Conservation (phyloP, 768 basidiomycete genomes). For the Termitomyces sp. region DNA sequence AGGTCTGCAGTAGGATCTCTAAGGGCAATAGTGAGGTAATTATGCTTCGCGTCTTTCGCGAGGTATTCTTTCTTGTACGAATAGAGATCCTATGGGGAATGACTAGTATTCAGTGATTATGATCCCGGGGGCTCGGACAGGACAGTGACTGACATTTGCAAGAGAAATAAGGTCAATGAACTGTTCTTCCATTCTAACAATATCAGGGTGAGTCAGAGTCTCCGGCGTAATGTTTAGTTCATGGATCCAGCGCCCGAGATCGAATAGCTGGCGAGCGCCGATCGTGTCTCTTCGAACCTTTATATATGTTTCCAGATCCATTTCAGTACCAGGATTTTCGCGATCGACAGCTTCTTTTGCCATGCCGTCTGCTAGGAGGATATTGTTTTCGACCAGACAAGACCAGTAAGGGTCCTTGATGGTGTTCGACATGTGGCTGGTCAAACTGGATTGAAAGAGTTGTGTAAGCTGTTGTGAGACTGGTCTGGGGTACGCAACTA, state of each 20-base stretch:
- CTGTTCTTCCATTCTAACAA: constrained; percentile 4
- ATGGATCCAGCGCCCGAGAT: constrained; percentile 8
- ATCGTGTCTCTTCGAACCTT: constrained; percentile 8
- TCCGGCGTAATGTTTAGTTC: constrained; percentile 1
- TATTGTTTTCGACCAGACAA: constrained; percentile 2
- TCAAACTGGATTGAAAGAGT: neutral
- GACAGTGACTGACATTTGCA: neutral
- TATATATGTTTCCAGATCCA: constrained; percentile 8
- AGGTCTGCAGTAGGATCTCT: neutral
- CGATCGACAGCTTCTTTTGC: constrained; percentile 10
- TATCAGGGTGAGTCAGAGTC: neutral
- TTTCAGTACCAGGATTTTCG: neutral
- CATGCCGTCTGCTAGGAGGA: constrained; percentile 4
- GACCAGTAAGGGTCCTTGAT: neutral
- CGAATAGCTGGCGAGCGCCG: constrained; percentile 7
- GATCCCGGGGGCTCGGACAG: neutral
- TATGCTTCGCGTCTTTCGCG: neutral
- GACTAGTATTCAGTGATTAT: neutral
- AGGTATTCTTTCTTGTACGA: neutral
- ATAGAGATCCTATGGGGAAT: neutral
- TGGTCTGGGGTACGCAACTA: neutral
- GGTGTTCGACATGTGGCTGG: neutral
- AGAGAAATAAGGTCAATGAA: neutral
- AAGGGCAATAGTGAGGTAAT: neutral
- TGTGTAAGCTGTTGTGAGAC: neutral